These are phyloP conservation scores for Erigeron philadelphicus DNA, from an alignment of 140 eudicot genomes.

Conservation along the genomic window DNA sequence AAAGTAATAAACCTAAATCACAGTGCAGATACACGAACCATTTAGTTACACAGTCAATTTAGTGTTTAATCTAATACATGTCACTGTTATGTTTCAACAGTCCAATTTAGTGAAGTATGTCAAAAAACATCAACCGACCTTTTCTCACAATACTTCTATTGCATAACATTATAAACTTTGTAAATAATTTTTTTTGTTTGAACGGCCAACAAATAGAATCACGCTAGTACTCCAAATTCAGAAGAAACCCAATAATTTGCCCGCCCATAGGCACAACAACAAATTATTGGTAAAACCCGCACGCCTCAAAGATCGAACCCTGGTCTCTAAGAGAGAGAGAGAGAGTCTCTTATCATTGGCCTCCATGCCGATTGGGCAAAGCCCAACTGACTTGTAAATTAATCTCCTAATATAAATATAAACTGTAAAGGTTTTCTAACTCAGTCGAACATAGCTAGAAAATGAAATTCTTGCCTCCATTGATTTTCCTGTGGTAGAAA, in stretches of 20 bases:
- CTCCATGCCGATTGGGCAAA: too few species aligned
- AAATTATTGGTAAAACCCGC: too few species aligned
- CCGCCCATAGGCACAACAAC: too few species aligned
- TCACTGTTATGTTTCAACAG: not conserved
- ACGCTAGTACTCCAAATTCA: too few species aligned
- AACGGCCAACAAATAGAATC: not conserved
- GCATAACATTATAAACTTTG: not conserved
- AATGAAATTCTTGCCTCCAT: conserved; percentile 50
- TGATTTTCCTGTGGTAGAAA: conserved; percentile 37
- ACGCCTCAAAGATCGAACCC: too few species aligned
- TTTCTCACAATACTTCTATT: not conserved
- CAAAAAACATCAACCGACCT: not conserved
- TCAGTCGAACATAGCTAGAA: conserved; percentile 1
- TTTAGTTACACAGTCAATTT: not conserved
- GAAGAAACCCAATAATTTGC: too few species aligned
- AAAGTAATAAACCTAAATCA: not conserved
- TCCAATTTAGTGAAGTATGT: not conserved
- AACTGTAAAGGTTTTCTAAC: too few species aligned
- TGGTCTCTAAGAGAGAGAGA: too few species aligned
- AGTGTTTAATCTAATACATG: not conserved
- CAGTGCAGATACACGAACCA: not conserved
- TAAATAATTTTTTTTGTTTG: not conserved
- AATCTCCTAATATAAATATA: too few species aligned
- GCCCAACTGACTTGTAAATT: too few species aligned
- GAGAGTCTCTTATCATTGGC: too few species aligned